phyloP scores from a whole-genome alignment of 345 rosid species.

The Acer negundo region DNA sequence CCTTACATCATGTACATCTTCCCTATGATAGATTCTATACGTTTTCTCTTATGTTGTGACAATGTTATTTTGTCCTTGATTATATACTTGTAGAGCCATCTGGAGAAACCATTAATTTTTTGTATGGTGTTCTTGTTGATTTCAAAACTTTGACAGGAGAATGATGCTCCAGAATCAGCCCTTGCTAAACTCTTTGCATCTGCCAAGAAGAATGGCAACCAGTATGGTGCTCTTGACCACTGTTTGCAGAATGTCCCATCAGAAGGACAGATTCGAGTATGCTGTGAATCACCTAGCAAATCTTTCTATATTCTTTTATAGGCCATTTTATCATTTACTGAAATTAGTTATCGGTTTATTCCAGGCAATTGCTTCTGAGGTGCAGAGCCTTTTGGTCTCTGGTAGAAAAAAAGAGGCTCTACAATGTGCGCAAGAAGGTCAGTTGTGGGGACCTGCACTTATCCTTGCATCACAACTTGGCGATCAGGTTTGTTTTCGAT shows the following conservation, averaged over 20 bases:
- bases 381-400: constrained; percentile 91
- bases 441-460: constrained; percentile 98
- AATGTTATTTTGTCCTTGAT: background rate
- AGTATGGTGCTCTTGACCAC: constrained; percentile 55
- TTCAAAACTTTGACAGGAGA: constrained; percentile 53
- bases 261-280: constrained; percentile 84
- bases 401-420: constrained; percentile 90
- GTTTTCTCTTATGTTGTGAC: background rate
- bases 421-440: constrained; percentile 87
- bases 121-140: constrained; percentile 13
- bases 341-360: constrained; percentile 18
- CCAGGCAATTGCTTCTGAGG: constrained; percentile 91
- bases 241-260: constrained; percentile 88
- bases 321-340: constrained; percentile 19
- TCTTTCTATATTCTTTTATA: background rate
- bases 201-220: constrained; percentile 59
- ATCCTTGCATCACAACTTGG: constrained; percentile 96
- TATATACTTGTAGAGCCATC: background rate
- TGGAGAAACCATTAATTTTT: constrained; percentile 1
- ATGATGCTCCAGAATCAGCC: constrained; percentile 87
- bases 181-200: constrained; percentile 93
- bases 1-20: background rate
- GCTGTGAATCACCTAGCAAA: constrained; percentile 14
- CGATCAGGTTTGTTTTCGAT: constrained; percentile 65
- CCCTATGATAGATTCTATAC: background rate